A percentile compares a stretch with the other conserved stretches of the same genome.
phyloP scores from a whole-genome alignment of 805 yeast species.

The Lipomyces starkeyi region DNA sequence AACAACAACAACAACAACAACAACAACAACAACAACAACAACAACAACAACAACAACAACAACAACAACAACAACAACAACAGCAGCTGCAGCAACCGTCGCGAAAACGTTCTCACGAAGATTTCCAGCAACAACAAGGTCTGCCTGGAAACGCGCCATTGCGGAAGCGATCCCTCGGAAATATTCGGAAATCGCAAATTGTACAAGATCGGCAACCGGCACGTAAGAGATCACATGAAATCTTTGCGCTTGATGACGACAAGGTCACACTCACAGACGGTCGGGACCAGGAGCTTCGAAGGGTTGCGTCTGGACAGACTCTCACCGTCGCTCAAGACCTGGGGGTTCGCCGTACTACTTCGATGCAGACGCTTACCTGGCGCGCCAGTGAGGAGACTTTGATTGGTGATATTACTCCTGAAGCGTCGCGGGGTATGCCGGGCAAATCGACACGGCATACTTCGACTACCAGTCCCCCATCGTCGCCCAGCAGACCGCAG shows the following conservation, averaged over 20 bases:
- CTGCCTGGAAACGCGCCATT: not conserved
- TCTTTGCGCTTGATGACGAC: not conserved
- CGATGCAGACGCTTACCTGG: not conserved
- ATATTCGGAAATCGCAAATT: not conserved
- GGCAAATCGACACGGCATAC: not conserved
- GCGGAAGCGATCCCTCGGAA: not conserved
- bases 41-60: too few species aligned
- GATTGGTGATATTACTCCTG: not conserved
- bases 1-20: too few species aligned
- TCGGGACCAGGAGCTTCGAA: not conserved
- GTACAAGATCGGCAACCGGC: not conserved
- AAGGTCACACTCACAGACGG: not conserved
- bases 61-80: too few species aligned
- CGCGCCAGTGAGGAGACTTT: not conserved
- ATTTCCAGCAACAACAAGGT: not conserved
- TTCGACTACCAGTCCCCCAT: not conserved
- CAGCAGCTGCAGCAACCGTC: not conserved
- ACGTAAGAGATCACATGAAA: not conserved
- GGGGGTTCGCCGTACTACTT: not conserved
- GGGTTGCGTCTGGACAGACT: not conserved
- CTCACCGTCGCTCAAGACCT: not conserved
- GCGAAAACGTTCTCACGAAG: not conserved
- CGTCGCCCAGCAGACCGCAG: not conserved
- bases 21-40: too few species aligned
- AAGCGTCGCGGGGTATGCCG: not conserved